Conservation (phyloP, 768 basidiomycete genomes). For the Hygrophorus russula region DNA sequence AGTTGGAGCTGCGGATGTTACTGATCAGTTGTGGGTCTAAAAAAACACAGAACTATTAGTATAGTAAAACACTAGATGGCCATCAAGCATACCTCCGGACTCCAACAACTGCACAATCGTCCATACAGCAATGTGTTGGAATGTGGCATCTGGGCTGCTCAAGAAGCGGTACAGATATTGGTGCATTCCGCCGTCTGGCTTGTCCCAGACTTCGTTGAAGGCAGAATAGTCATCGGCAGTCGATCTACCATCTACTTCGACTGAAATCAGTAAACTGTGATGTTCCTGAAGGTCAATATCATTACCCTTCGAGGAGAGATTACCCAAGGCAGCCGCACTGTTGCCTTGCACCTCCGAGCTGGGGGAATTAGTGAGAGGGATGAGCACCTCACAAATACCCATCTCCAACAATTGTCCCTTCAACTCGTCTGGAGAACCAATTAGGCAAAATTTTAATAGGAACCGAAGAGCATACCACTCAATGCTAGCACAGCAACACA, state of each 20-base stretch:
- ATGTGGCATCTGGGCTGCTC: conserved; percentile 87
- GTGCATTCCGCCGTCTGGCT: conserved; percentile 96
- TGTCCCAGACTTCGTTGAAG: conserved; percentile 97
- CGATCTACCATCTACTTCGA: conserved; percentile 51
- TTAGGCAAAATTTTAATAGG: background rate
- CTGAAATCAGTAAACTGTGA: conserved; percentile 4
- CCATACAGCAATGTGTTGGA: conserved; percentile 99
- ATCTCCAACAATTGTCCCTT: conserved; percentile 95
- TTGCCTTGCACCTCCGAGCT: conserved; percentile 99
- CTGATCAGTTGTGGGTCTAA: conserved; percentile 80
- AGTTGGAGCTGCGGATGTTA: conserved; percentile 77
- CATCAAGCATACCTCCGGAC: conserved; percentile 58
- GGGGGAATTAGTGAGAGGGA: conserved; percentile 90
- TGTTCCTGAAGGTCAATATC: background rate
- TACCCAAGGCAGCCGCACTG: conserved; percentile 94
- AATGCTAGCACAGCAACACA: conserved; percentile 94
- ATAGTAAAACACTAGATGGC: background rate
- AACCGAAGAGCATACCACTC: conserved; percentile 52
- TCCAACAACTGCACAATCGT: conserved; percentile 96
- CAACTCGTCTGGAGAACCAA: conserved; percentile 64
- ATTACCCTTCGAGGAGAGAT: conserved; percentile 91
- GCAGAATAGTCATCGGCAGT: conserved; percentile 86
- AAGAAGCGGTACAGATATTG: conserved; percentile 90
- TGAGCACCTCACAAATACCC: conserved; percentile 96
- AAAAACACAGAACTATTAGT: conserved; percentile 2